Base-by-base conservation (phyloP, 208 protist genomes). In the Wallacemonas rigidus region DNA sequence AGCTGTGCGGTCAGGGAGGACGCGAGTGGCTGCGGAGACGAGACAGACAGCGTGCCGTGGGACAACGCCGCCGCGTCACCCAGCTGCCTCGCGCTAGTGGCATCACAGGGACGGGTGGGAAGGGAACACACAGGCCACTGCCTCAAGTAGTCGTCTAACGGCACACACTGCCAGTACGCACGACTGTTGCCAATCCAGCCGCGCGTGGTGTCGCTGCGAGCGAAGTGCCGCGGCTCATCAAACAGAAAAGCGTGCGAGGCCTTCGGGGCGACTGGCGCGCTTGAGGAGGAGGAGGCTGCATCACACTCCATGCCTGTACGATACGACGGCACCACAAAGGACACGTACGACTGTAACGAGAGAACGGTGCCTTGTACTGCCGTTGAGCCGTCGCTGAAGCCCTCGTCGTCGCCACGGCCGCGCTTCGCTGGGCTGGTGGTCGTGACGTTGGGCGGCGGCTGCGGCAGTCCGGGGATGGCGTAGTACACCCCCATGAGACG, bases 401-500 rank as follows among this genome's bases (percentile, higher is more conserved):
- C 26, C 26, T 26, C 26, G 26, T 26, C 26, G 26, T 26, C 26
- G 26, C 26, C 26, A 26, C 26, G 26, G 26, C 26, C 39, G 4
- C 9, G 5, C 36, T 44, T 6, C 57, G 6, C 11, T 8, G 57
- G 7, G 57, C 9, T 9, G 9, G 38, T 8, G 11, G 60, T 41
- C 11, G 60, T 65, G 7, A 65, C 60, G 43, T 65, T 65, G 14
- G 60, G 60, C 12, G 40, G 40, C 3, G 60, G 60, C 43, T 65
- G 60, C 2, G 60, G 60, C 12, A 65, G 60, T 5, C 60, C 60
- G n/a, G 60, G 60, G 39, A 65, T 65, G 60, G 60, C 60, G 60
- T 65, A 65, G 43, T 65, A 65, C 11, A 41, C 50, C 41, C 60
- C 60, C 3, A 65, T 1, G 17, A n/a, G 43, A 3, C 40, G 60